Evolutionary conservation across 306 rosid genomes (phyloP).

Genomic region (Gastrolobium villosum): DNA sequence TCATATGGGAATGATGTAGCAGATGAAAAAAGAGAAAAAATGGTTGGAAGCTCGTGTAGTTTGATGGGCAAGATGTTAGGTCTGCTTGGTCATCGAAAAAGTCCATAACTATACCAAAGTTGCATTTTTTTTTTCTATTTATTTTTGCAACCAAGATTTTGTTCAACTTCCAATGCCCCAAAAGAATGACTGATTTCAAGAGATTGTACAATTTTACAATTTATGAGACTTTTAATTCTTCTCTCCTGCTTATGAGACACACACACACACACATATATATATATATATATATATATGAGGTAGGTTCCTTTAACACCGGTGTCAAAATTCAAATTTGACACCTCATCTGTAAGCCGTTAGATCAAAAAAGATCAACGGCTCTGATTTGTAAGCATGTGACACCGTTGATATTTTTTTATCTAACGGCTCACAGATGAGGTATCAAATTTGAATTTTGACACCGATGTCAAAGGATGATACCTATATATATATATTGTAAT

Average conservation of each 20-base stretch:
- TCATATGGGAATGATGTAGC: neutral
- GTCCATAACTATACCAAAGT: neutral
- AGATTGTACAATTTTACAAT: too few species aligned
- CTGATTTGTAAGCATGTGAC: too few species aligned
- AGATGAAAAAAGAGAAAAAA: constrained; percentile 4
- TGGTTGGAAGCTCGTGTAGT: constrained; percentile 26
- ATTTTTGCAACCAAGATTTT: neutral
- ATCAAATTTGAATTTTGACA: too few species aligned
- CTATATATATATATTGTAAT: neutral
- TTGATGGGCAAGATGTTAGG: constrained; percentile 44
- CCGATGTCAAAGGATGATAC: too few species aligned
- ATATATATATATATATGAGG: too few species aligned
- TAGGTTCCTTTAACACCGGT: too few species aligned
- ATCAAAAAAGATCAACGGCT: too few species aligned
- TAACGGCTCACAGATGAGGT: too few species aligned
- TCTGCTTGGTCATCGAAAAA: constrained; percentile 26
- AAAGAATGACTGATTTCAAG: neutral
- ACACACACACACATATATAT: too few species aligned
- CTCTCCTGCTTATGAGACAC: neutral
- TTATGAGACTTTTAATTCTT: neutral
- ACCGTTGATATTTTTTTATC: too few species aligned
- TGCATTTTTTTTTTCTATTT: constrained; percentile 3
- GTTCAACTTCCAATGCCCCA: neutral
- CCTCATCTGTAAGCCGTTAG: too few species aligned
- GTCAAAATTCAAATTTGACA: too few species aligned